These are phyloP conservation scores for Claviceps pusilla DNA, from an alignment of 2,329 filamentous ascomycete genomes.

Conservation along the genomic window DNA sequence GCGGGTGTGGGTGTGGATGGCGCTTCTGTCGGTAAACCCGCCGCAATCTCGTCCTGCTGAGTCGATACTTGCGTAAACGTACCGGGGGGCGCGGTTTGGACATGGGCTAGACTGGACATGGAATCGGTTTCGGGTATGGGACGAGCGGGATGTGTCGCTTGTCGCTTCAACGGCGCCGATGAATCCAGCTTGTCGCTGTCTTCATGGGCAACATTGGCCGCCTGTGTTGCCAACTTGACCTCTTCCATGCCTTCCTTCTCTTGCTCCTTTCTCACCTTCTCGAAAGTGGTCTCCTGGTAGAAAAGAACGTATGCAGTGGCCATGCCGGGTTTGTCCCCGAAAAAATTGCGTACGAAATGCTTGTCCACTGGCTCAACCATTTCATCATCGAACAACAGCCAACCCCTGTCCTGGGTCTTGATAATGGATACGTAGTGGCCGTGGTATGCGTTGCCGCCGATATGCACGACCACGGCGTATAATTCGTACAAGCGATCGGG, in stretches of 20 bases:
- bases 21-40: slow-evolving; percentile 1
- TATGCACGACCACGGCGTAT: slow-evolving; percentile 94
- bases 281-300: slow-evolving; percentile 77
- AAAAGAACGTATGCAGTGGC: slow-evolving; percentile 95
- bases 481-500: slow-evolving; percentile 89
- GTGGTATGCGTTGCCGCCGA: slow-evolving; percentile 90
- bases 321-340: slow-evolving; percentile 78
- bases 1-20: background rate
- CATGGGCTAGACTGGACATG: slow-evolving; percentile 48
- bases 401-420: slow-evolving; percentile 90
- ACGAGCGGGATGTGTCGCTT: slow-evolving; percentile 33
- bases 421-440: slow-evolving; percentile 96
- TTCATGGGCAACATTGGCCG: slow-evolving; percentile 39
- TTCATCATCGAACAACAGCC: slow-evolving; percentile 94
- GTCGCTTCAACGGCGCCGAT: slow-evolving; percentile 29
- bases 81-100: slow-evolving; percentile 48
- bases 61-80: slow-evolving; percentile 10
- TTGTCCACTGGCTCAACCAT: slow-evolving; percentile 98
- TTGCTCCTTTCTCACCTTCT: slow-evolving; percentile 59
- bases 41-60: slow-evolving; percentile 6
- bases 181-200: slow-evolving; percentile 30
- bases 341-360: slow-evolving; percentile 90
- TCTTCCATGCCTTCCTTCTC: slow-evolving; percentile 62
- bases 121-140: slow-evolving; percentile 33
- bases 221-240: slow-evolving; percentile 39